phyloP scores from a whole-genome alignment of 75 land plant species.

The Adiantum capillusveneris region DNA sequence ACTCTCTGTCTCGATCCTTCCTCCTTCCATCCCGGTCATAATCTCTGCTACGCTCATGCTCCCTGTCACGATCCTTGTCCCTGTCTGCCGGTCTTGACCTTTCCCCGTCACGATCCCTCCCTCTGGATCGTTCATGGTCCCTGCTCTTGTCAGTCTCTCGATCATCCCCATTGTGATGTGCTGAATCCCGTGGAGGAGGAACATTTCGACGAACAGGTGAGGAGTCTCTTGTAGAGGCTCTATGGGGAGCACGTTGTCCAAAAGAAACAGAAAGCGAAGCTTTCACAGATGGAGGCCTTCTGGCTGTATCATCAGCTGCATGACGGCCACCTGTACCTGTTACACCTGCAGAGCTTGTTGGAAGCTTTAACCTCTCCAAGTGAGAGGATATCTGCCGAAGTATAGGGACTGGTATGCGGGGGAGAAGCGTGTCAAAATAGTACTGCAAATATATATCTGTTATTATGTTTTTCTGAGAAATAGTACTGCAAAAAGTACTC shows the following conservation, averaged over 20 bases:
- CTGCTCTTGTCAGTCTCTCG: constrained; percentile 12
- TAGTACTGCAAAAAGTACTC: neutral
- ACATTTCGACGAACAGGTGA: constrained; percentile 86
- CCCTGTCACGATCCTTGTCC: constrained; percentile 15
- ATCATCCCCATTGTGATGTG: constrained; percentile 8
- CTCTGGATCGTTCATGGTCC: constrained; percentile 8
- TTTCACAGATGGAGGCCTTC: constrained; percentile 98
- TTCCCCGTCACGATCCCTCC: constrained; percentile 14
- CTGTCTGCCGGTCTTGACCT: constrained; percentile 8
- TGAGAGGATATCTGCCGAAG: constrained; percentile 62
- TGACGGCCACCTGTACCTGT: constrained; percentile 76
- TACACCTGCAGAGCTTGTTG: constrained; percentile 61
- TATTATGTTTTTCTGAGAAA: no score
- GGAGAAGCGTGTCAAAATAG: constrained; percentile 94
- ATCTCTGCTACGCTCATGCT: constrained; percentile 13
- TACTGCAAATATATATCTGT: constrained; percentile 47
- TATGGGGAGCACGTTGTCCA: constrained; percentile 98
- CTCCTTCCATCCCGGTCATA: constrained; percentile 19
- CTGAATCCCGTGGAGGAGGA: constrained; percentile 35
- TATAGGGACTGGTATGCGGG: constrained; percentile 89
- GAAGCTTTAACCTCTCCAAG: constrained; percentile 85
- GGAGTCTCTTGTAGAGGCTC: constrained; percentile 96
- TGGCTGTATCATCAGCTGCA: constrained; percentile 90
- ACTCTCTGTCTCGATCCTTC: constrained; percentile 45
- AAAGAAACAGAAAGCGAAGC: constrained; percentile 97